phyloP scores from a whole-genome alignment of 169 alveolate species.

The Plasmodium vivax region DNA sequence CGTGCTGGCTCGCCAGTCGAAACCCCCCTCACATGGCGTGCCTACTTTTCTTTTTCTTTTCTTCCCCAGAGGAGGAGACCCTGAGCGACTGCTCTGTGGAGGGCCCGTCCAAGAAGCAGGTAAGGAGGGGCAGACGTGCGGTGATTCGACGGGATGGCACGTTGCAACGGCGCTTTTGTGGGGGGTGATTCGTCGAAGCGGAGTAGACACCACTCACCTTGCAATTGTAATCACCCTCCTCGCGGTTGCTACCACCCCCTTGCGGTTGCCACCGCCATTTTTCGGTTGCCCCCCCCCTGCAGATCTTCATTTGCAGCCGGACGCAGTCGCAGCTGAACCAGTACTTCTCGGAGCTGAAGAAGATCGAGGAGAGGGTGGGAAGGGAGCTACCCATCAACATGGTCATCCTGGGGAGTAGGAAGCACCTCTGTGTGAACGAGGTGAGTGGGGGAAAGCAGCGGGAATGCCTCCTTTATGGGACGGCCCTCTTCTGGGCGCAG shows the following conservation, averaged over 20 bases:
- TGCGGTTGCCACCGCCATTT: not conserved
- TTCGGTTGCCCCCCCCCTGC: not conserved
- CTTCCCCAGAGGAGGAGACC: slow-evolving; percentile 15
- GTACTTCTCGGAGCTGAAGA: slow-evolving; percentile 76
- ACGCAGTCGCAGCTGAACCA: slow-evolving; percentile 82
- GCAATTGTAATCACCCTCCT: too few relatives aligned
- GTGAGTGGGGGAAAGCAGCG: not conserved
- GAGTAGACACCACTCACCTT: not conserved
- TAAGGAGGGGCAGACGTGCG: not conserved
- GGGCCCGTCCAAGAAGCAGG: slow-evolving; percentile 27
- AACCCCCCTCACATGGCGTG: not conserved
- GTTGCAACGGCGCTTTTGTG: not conserved
- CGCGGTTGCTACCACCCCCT: too few relatives aligned
- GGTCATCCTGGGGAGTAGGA: slow-evolving; percentile 47
- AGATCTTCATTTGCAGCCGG: slow-evolving; percentile 80
- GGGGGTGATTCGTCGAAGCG: not conserved
- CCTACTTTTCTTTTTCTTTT: not conserved
- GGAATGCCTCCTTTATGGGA: not conserved
- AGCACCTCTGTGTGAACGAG: slow-evolving; percentile 55
- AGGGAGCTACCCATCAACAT: slow-evolving; percentile 30
- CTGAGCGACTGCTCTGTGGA: slow-evolving; percentile 9
- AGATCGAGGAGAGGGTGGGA: slow-evolving; percentile 26
- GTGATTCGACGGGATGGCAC: not conserved
- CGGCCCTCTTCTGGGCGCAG: not conserved
- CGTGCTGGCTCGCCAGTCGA: not conserved